phyloP scores from a whole-genome alignment of 2,329 filamentous ascomycete species.

The Penicillium sumatraense region DNA sequence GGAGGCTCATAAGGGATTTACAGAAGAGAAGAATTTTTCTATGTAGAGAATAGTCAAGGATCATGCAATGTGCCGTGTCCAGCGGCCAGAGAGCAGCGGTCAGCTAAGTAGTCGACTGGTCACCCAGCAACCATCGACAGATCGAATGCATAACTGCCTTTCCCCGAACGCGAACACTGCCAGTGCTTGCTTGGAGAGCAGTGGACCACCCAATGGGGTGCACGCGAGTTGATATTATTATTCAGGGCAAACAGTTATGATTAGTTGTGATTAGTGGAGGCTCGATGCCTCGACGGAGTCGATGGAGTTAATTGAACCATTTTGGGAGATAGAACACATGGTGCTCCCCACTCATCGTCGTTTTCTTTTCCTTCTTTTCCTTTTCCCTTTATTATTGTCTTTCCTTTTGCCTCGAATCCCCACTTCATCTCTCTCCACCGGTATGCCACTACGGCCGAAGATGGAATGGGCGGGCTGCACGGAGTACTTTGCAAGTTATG shows the following conservation, averaged over 20 bases:
- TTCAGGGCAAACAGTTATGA: conserved; percentile 10
- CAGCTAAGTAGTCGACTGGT: conserved; percentile 17
- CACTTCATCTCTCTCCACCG: conserved; percentile 7
- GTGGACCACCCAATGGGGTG: conserved; percentile 18
- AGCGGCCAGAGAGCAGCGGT: conserved; percentile 20
- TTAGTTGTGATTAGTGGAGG: conserved; percentile 23
- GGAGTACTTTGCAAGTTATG: no score
- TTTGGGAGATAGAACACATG: conserved; percentile 29
- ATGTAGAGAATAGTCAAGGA: no score
- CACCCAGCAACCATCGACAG: conserved; percentile 28
- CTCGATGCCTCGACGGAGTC: neutral
- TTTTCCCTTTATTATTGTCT: neutral
- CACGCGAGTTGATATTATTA: conserved; percentile 17
- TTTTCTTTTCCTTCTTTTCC: conserved; percentile 5
- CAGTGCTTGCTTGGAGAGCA: neutral
- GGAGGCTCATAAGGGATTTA: no score
- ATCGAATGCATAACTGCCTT: conserved; percentile 20
- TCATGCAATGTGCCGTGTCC: conserved; percentile 2
- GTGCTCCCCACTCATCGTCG: conserved; percentile 12
- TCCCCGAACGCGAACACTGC: neutral
- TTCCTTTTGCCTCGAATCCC: conserved; percentile 9
- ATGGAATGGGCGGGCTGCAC: conserved; percentile 23
- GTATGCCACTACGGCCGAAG: conserved; percentile 28
- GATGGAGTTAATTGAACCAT: conserved; percentile 14
- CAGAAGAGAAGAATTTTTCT: no score